Percentiles rank a stretch among this genome's conserved stretches.
Evolutionary conservation across 1,139 yeast genomes (phyloP).

Genomic region (Yamadazyma triangularis): DNA sequence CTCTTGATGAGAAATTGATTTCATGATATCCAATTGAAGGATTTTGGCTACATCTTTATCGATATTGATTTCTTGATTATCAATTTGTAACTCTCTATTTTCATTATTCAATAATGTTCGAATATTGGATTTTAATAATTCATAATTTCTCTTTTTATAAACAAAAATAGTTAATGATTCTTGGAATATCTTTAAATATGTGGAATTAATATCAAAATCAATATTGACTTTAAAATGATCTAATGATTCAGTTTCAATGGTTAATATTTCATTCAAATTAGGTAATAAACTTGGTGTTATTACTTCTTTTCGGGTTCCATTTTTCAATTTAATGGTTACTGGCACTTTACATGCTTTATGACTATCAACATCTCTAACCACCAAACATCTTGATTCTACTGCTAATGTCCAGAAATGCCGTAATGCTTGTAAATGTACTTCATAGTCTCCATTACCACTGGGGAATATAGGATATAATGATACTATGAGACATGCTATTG

Average conservation of each 20-base stretch:
- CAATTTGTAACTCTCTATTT: slow-evolving; percentile 25
- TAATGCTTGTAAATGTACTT: slow-evolving; percentile 76
- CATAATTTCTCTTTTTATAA: slow-evolving; percentile 42
- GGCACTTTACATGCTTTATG: slow-evolving; percentile 50
- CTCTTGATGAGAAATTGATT: slow-evolving; percentile 28
- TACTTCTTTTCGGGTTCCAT: slow-evolving; percentile 27
- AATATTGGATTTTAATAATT: slow-evolving; percentile 32
- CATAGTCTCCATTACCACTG: slow-evolving; percentile 35
- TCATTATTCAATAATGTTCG: slow-evolving; percentile 33
- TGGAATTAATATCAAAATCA: slow-evolving; percentile 35
- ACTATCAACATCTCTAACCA: slow-evolving; percentile 65
- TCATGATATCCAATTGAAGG: slow-evolving; percentile 16
- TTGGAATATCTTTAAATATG: slow-evolving; percentile 40
- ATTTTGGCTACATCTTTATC: slow-evolving; percentile 22
- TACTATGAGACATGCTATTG: slow-evolving; percentile 68
- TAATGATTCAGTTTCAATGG: slow-evolving; percentile 36
- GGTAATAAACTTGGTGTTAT: slow-evolving; percentile 72
- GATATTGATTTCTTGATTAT: slow-evolving; percentile 23
- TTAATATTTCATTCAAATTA: slow-evolving; percentile 43
- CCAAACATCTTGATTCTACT: slow-evolving; percentile 74
- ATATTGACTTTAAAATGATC: slow-evolving; percentile 43
- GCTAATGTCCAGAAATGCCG: slow-evolving; percentile 91
- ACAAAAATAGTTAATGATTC: slow-evolving; percentile 47
- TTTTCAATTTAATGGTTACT: slow-evolving; percentile 40
- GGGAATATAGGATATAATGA: slow-evolving; percentile 77